These are phyloP conservation scores for Aspergillus quadricinctus DNA, from an alignment of 2,329 filamentous ascomycete species.

Conservation along the genomic window DNA sequence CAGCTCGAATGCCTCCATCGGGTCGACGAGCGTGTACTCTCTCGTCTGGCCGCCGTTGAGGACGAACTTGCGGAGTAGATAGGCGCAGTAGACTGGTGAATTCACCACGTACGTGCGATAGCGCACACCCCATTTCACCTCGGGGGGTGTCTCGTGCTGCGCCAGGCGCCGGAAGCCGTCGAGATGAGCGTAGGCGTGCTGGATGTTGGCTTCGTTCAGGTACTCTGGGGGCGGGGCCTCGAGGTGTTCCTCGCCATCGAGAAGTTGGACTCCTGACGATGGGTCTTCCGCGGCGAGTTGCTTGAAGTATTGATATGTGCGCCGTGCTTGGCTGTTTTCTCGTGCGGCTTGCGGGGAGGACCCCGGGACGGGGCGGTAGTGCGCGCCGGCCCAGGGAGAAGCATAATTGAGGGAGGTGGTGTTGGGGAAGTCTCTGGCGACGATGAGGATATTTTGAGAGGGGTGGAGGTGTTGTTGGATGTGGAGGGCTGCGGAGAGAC, in stretches of 20 bases:
- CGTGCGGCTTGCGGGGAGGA: slow-evolving; percentile 30
- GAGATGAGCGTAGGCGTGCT: slow-evolving; percentile 26
- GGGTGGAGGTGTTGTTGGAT: slow-evolving; percentile 27
- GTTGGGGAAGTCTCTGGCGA: slow-evolving; percentile 39
- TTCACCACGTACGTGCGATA: slow-evolving; percentile 43
- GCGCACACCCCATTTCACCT: slow-evolving; percentile 38
- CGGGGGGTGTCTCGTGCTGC: slow-evolving; percentile 26
- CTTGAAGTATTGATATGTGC: slow-evolving; percentile 38
- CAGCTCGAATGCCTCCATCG: slow-evolving; percentile 37
- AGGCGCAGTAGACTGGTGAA: slow-evolving; percentile 40
- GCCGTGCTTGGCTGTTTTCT: slow-evolving; percentile 35
- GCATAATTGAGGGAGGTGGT: slow-evolving; percentile 42
- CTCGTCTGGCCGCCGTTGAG: slow-evolving; percentile 33
- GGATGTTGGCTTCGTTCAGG: slow-evolving; percentile 22
- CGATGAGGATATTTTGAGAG: slow-evolving; percentile 33
- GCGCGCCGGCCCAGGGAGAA: slow-evolving; percentile 45
- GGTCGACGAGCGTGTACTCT: slow-evolving; percentile 24
- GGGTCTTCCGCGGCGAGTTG: slow-evolving; percentile 30
- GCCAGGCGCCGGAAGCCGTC: slow-evolving; percentile 33
- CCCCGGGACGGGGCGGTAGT: slow-evolving; percentile 44
- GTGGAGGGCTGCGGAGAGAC: slow-evolving; percentile 34
- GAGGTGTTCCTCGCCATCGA: slow-evolving; percentile 42
- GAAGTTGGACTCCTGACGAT: slow-evolving; percentile 33
- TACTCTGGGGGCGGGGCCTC: slow-evolving; percentile 36
- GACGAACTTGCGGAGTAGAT: slow-evolving; percentile 39